Conservation (phyloP, 345 rosid genomes). For the Dimocarpus longan region DNA sequence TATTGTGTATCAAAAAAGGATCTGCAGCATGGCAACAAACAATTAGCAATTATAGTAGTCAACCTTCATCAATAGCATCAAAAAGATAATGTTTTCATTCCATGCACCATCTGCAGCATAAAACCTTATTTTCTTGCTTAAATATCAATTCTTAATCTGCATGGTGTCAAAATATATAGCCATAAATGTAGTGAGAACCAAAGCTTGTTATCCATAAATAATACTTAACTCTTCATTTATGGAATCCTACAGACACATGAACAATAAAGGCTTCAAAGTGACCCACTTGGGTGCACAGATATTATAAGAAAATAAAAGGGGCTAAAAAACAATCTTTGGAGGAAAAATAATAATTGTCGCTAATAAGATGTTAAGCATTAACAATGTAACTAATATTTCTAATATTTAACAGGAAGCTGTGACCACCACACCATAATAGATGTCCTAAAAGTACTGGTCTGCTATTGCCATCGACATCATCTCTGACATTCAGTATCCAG, state of each 20-base stretch:
- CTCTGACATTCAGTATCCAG: background rate
- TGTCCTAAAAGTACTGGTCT: background rate
- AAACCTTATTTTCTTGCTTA: background rate
- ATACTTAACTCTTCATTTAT: background rate
- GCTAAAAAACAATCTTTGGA: background rate
- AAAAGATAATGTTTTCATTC: background rate
- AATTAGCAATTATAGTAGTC: background rate
- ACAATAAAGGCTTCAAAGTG: background rate
- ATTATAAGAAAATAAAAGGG: background rate
- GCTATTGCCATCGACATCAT: background rate
- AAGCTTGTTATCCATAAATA: background rate
- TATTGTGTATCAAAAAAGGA: slow-evolving; percentile 91
- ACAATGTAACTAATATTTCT: background rate
- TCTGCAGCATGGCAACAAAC: slow-evolving; percentile 49
- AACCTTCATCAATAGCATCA: background rate
- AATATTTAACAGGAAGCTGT: background rate
- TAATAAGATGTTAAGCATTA: background rate
- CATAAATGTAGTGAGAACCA: background rate
- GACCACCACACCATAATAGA: too few relatives aligned
- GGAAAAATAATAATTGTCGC: background rate
- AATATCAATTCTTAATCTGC: too few relatives aligned
- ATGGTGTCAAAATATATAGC: background rate
- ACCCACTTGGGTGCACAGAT: too few relatives aligned
- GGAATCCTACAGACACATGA: background rate
- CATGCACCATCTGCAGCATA: background rate